These are phyloP conservation scores for Lizanozyma gosingica DNA, from an alignment of 1,139 yeast species.

Conservation along the genomic window DNA sequence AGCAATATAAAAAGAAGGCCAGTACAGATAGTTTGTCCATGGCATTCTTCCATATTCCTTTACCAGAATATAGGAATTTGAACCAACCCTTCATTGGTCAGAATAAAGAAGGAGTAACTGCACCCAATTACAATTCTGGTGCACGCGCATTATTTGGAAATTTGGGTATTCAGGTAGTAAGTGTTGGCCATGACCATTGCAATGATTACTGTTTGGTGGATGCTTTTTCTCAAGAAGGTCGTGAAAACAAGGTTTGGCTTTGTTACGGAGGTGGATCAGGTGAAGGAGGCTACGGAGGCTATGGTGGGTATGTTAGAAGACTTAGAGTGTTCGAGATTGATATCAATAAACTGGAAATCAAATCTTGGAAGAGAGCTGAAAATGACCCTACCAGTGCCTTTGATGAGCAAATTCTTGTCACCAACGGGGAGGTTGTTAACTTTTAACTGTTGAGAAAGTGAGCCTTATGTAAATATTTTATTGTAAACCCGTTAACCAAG, in stretches of 20 bases:
- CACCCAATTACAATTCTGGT: conserved; percentile 63
- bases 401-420: conserved; percentile 54
- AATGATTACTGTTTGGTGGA: conserved; percentile 78
- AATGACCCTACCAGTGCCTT: conserved; percentile 39
- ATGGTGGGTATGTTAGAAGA: conserved; percentile 75
- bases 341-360: conserved; percentile 40
- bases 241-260: conserved; percentile 53
- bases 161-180: conserved; percentile 60
- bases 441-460: no score
- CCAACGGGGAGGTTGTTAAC: conserved; percentile 30
- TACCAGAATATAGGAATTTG: conserved; percentile 65
- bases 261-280: conserved; percentile 94
- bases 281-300: conserved; percentile 92
- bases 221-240: conserved; percentile 12
- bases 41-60: conserved; percentile 92
- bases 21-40: conserved; percentile 42
- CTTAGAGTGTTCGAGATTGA: conserved; percentile 64
- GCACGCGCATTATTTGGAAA: conserved; percentile 49
- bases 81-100: conserved; percentile 46
- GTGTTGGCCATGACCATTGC: conserved; percentile 92
- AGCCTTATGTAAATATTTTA: no score
- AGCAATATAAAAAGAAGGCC: conserved; percentile 25
- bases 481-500: no score
- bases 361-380: conserved; percentile 66
- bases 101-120: conserved; percentile 64